These are phyloP conservation scores for Thyridium curvatum DNA, from an alignment of 2,329 filamentous ascomycete species.

Conservation along the genomic window DNA sequence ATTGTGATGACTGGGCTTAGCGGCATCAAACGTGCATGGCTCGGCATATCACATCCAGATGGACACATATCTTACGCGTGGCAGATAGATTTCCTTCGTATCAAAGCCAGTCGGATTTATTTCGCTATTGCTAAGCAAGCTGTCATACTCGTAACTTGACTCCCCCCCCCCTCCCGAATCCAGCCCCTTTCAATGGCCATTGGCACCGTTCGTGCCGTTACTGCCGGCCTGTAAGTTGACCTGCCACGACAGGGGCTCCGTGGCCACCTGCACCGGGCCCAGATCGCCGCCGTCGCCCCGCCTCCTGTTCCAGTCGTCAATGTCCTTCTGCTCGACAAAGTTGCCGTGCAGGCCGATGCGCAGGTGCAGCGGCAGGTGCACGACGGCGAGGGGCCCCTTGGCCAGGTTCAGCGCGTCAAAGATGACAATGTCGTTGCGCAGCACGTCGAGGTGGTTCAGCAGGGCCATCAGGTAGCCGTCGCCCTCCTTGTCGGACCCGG, in stretches of 20 bases:
- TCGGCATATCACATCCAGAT: too few relatives aligned
- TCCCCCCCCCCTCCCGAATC: too few relatives aligned
- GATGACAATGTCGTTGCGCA: conserved; percentile 36
- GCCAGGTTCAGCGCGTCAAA: conserved; percentile 32
- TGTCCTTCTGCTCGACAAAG: conserved; percentile 32
- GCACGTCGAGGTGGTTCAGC: conserved; percentile 36
- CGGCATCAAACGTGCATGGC: too few relatives aligned
- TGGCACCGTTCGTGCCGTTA: conserved; percentile 2
- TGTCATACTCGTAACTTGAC: too few relatives aligned
- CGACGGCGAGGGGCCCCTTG: conserved; percentile 28
- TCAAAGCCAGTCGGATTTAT: too few relatives aligned
- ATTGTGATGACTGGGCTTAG: too few relatives aligned
- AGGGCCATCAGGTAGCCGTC: conserved; percentile 44
- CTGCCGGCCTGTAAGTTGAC: conserved; percentile 2
- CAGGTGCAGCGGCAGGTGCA: conserved; percentile 33
- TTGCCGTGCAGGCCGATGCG: conserved; percentile 35
- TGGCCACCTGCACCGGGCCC: conserved; percentile 28
- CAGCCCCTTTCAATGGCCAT: background rate
- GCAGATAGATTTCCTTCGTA: too few relatives aligned
- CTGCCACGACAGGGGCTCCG: conserved; percentile 32
- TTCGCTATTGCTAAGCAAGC: too few relatives aligned
- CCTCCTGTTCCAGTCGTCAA: conserved; percentile 32
- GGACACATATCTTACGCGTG: too few relatives aligned
- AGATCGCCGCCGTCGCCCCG: conserved; percentile 25
- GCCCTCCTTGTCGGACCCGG: conserved; percentile 32